phyloP scores from a whole-genome alignment of 169 alveolate species.

The Plasmodium reichenowi region DNA sequence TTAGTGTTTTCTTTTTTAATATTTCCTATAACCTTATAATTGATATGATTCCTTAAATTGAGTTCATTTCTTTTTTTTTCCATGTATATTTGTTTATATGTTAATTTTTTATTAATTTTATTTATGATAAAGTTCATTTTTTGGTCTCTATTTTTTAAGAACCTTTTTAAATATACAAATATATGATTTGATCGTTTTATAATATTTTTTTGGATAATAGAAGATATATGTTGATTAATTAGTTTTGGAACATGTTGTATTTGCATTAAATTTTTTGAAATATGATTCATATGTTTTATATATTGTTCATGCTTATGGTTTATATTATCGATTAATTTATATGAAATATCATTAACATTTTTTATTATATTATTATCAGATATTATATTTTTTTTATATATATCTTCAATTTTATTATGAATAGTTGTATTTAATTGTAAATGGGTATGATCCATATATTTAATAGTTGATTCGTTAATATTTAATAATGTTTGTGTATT shows the following conservation, averaged over 20 bases:
- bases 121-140: neutral
- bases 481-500: conserved; percentile 8
- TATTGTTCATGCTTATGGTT: neutral
- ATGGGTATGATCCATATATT: neutral
- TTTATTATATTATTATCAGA: neutral
- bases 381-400: neutral
- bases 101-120: too few species aligned
- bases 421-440: neutral
- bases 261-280: neutral
- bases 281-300: conserved; percentile 10
- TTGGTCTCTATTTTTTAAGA: conserved; percentile 7
- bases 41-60: neutral
- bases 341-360: neutral
- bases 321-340: neutral
- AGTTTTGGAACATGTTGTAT: neutral
- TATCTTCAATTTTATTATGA: conserved; percentile 4
- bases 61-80: neutral
- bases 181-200: neutral
- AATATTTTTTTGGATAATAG: conserved; percentile 3
- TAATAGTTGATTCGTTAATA: conserved; percentile 14
- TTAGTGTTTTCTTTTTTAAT: neutral
- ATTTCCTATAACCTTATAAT: neutral
- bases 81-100: too few species aligned
- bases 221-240: neutral
- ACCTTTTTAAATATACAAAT: neutral